Conservation (phyloP, 2,329 filamentous ascomycete genomes). For the Anisogramma anomala region DNA sequence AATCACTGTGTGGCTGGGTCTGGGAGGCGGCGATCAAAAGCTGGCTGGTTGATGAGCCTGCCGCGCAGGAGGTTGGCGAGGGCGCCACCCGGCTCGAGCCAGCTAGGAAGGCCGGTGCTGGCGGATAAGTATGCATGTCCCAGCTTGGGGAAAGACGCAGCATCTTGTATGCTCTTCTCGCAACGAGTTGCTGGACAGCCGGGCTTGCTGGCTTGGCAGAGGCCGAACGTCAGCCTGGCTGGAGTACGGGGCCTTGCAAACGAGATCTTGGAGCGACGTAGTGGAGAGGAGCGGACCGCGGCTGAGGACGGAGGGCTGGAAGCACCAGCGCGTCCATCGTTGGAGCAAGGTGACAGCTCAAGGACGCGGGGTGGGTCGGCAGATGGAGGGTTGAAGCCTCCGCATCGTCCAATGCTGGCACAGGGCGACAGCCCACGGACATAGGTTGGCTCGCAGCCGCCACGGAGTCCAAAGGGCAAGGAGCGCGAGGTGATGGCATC, state of each 20-base stretch:
- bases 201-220: slow-evolving; percentile 38
- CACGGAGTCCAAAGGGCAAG: slow-evolving; percentile 12
- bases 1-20: slow-evolving; percentile 37
- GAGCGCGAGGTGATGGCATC: background rate
- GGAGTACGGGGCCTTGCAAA: slow-evolving; percentile 32
- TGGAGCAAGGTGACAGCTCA: slow-evolving; percentile 13
- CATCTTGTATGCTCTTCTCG: slow-evolving; percentile 33
- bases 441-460: slow-evolving; percentile 9
- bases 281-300: slow-evolving; percentile 6
- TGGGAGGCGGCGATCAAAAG: slow-evolving; percentile 25
- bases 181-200: slow-evolving; percentile 29
- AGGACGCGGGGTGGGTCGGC: slow-evolving; percentile 5
- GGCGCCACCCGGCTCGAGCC: slow-evolving; percentile 16
- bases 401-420: slow-evolving; percentile 5
- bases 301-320: background rate
- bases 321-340: slow-evolving; percentile 5
- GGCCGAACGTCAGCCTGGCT: slow-evolving; percentile 32
- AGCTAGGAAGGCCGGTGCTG: background rate
- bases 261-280: slow-evolving; percentile 28
- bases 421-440: slow-evolving; percentile 13
- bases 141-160: slow-evolving; percentile 34
- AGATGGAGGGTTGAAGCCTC: slow-evolving; percentile 5
- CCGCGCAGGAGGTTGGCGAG: slow-evolving; percentile 14
- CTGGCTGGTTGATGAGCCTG: slow-evolving; percentile 20
- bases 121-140: slow-evolving; percentile 30